These are phyloP conservation scores for Theobroma cacao DNA, from an alignment of 345 rosid species.

Conservation along the genomic window DNA sequence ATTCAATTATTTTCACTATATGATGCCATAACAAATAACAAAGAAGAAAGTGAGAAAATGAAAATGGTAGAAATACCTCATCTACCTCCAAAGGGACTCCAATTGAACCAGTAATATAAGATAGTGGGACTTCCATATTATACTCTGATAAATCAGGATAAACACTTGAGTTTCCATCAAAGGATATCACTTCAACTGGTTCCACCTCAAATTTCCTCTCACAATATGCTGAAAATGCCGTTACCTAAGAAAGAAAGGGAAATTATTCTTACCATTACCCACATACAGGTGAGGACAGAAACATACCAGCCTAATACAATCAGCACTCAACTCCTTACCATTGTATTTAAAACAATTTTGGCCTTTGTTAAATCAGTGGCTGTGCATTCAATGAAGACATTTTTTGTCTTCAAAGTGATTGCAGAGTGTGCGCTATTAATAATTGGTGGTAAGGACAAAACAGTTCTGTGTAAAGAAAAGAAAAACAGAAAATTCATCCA, in stretches of 20 bases:
- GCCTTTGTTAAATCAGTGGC: constrained; percentile 96
- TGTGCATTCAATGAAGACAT: constrained; percentile 93
- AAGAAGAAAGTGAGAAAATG: not conserved
- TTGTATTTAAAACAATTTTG: constrained; percentile 81
- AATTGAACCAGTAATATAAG: constrained; percentile 65
- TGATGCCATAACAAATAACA: not conserved
- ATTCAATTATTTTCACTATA: not conserved
- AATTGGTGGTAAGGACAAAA: constrained; percentile 86
- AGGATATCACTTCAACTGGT: constrained; percentile 81
- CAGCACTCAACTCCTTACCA: constrained; percentile 45
- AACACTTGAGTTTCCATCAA: constrained; percentile 55
- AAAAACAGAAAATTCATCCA: constrained; percentile 2
- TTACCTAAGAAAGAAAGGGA: constrained; percentile 51
- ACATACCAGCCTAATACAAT: constrained; percentile 7
- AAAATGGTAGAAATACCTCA: constrained; percentile 49
- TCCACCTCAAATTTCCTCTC: constrained; percentile 76
- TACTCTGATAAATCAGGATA: constrained; percentile 78
- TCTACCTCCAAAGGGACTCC: constrained; percentile 73
- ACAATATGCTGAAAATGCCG: constrained; percentile 72
- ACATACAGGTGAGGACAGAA: constrained; percentile 10
- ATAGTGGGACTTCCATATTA: constrained; percentile 77
- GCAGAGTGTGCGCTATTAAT: constrained; percentile 97
- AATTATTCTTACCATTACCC: not conserved
- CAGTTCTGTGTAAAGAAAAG: constrained; percentile 58
- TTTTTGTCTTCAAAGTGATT: constrained; percentile 82